phyloP scores from a whole-genome alignment of 2,329 filamentous ascomycete species.

The Ramularia collo-cygni region DNA sequence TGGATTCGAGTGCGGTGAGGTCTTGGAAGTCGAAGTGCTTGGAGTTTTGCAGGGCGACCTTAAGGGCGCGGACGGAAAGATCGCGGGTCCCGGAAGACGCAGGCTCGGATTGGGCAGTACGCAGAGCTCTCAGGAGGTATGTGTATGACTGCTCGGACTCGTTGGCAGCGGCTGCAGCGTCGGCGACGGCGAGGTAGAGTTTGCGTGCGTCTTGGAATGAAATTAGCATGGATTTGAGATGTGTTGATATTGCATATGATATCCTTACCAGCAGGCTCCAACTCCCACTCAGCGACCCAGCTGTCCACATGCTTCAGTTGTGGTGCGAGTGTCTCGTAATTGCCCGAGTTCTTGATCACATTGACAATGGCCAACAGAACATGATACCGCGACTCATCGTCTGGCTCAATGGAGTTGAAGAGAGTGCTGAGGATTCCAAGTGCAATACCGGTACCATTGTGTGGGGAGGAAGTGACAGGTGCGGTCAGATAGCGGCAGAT shows the following conservation, averaged over 20 bases:
- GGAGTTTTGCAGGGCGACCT: conserved; percentile 58
- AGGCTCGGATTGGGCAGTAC: conserved; percentile 60
- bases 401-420: conserved; percentile 81
- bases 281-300: conserved; percentile 79
- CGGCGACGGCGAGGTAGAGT: conserved; percentile 74
- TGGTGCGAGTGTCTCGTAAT: conserved; percentile 74
- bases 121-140: conserved; percentile 69
- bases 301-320: conserved; percentile 75
- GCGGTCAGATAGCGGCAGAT: conserved; percentile 86
- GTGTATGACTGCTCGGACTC: conserved; percentile 69
- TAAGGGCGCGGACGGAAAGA: conserved; percentile 58
- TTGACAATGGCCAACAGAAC: conserved; percentile 84
- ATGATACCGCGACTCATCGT: conserved; percentile 76
- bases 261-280: conserved; percentile 58
- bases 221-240: no score
- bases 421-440: conserved; percentile 88
- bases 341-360: conserved; percentile 58
- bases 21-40: conserved; percentile 68
- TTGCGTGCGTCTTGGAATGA: conserved; percentile 59
- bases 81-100: conserved; percentile 49
- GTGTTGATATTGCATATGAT: no score
- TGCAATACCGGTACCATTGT: conserved; percentile 77
- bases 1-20: conserved; percentile 62
- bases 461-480: conserved; percentile 77
- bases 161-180: conserved; percentile 69